Base-by-base conservation (phyloP, 257 asterid genomes). In the Gardenia jasminoides region DNA sequence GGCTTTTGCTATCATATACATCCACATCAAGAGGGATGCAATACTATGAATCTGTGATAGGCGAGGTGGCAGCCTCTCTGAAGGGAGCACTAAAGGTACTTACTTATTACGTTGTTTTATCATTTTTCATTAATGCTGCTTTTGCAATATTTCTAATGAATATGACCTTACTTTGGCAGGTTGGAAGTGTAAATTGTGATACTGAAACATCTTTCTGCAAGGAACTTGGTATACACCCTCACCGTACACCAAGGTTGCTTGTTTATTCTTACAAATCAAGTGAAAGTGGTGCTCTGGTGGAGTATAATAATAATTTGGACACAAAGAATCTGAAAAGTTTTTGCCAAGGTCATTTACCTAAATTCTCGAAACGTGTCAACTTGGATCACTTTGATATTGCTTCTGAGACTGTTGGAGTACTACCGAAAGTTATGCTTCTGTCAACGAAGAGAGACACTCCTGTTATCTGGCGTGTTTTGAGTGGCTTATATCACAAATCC, bases 371-470 rank as follows among this genome's bases (percentile, higher is more conserved):
- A 82, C 92, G 97, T n/a, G 77, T 91, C 85, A 83, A 83, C 79
- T 78, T 93, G 87, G 87, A 72, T 62, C 82, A 75, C 59, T 80
- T 90, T 67, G 83, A 91, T 78, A 77, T 85, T 52, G 88, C 80
- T 47, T 81, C 96, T 67, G 90, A 76, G 80, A 26, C 65, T 39
- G 79, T 78, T 30, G 91, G 89, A 76, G 86, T 65, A 43, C 80
- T 89, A 72, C 99, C 97, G 64, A 92, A 83, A 86, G 96, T 96
- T 74, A 75, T 93, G 84, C 97, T 96, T 79, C 87, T 96, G 75
- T 93, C 99, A 7, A 83, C 96, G n/a, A 96, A 96, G 92, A 91
- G 88, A 80, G 91, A 75, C 80, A 92, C 97, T 28, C 99, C 99
- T 5, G 88, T 90, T 47, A 96, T 96, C 74, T 96, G 99, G 99